Conservation (phyloP, 129 eudicot genomes). For the Saussurea involucrata region DNA sequence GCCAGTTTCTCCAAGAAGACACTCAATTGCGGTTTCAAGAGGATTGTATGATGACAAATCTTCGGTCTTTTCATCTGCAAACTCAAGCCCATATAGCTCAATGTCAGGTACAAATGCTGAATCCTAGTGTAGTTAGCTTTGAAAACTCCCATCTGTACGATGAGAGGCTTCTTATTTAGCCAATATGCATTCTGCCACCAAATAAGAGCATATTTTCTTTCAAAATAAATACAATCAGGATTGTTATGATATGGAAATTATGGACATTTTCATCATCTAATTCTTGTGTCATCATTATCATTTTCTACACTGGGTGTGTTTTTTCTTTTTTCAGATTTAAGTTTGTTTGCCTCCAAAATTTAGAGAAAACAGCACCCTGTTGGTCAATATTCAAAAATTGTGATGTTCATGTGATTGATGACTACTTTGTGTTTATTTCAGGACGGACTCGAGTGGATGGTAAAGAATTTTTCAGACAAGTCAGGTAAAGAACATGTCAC, state of each 20-base stretch:
- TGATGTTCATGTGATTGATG: background rate
- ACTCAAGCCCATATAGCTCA: conserved; percentile 54
- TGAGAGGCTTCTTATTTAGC: background rate
- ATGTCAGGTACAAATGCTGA: conserved; percentile 62
- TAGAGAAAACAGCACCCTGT: background rate
- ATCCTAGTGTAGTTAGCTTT: conserved; percentile 41
- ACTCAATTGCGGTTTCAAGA: conserved; percentile 66
- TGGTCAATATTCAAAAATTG: background rate
- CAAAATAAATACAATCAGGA: background rate
- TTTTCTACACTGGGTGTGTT: background rate
- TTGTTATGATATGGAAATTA: background rate
- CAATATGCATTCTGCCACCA: background rate
- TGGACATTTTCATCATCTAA: background rate
- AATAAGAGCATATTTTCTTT: background rate
- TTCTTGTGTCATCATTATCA: background rate
- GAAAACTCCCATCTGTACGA: background rate
- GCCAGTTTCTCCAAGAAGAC: conserved; percentile 83
- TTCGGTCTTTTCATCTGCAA: conserved; percentile 50
- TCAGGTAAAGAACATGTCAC: conserved; percentile 48
- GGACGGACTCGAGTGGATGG: conserved; percentile 88
- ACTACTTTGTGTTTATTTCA: conserved; percentile 28
- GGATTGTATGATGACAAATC: conserved; percentile 56
- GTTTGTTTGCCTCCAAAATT: background rate
- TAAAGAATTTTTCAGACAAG: conserved; percentile 93
- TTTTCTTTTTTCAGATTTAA: background rate